A percentile compares a stretch with the other conserved stretches of the same genome.
Evolutionary conservation across 768 basidiomycete genomes (phyloP).

Genomic region (Termitomyces sp.): DNA sequence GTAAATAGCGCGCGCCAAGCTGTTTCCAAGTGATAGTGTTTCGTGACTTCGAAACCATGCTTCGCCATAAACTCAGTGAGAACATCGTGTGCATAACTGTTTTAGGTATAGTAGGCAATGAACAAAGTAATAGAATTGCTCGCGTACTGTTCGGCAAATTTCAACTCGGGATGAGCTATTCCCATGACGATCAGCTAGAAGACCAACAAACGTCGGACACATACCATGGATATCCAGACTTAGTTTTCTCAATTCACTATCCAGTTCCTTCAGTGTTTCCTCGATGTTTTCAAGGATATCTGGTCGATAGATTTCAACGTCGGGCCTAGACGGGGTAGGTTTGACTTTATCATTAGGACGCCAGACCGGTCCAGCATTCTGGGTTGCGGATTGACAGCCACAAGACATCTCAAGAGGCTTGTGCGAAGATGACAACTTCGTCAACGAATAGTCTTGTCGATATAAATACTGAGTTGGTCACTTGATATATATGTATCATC

Average conservation of each 20-base stretch:
- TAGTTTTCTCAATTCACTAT: constrained; percentile 47
- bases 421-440: neutral
- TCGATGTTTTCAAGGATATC: constrained; percentile 62
- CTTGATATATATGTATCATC: neutral
- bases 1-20: constrained; percentile 71
- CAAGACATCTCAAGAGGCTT: constrained; percentile 5
- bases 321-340: constrained; percentile 26
- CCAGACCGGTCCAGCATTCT: constrained; percentile 29
- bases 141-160: constrained; percentile 59
- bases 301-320: constrained; percentile 38
- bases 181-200: neutral
- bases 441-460: neutral
- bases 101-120: neutral
- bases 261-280: constrained; percentile 43
- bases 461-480: neutral
- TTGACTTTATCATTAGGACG: constrained; percentile 29
- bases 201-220: constrained; percentile 5
- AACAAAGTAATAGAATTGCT: neutral
- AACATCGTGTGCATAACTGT: constrained; percentile 65
- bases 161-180: constrained; percentile 65
- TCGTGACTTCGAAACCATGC: constrained; percentile 60
- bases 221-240: constrained; percentile 72
- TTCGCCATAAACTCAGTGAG: constrained; percentile 62
- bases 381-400: constrained; percentile 9
- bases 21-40: constrained; percentile 58